These are phyloP conservation scores for Candida tammaniensis DNA, from an alignment of 805 yeast species.

Conservation along the genomic window DNA sequence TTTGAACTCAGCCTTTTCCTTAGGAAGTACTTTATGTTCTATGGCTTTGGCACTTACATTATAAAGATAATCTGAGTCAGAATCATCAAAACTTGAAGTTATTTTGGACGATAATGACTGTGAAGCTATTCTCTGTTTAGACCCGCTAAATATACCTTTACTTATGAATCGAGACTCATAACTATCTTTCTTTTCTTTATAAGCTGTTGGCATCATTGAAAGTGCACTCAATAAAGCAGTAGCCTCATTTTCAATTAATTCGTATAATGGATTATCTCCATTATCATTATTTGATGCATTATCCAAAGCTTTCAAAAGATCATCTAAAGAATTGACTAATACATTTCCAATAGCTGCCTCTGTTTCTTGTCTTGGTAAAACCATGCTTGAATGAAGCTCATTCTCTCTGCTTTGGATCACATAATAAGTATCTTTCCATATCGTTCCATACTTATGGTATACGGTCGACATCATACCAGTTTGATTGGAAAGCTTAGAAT, in stretches of 20 bases:
- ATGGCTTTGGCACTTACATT: constrained; percentile 13
- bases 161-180: constrained; percentile 3
- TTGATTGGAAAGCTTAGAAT: constrained; percentile 20
- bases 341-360: constrained; percentile 5
- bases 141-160: constrained; percentile 3
- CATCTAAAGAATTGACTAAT: constrained; percentile 7
- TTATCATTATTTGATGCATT: neutral
- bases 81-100: neutral
- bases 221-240: constrained; percentile 17
- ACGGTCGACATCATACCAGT: constrained; percentile 25
- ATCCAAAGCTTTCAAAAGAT: constrained; percentile 1
- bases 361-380: constrained; percentile 5
- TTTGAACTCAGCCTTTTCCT: no score
- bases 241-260: constrained; percentile 21
- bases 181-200: neutral
- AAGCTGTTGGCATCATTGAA: constrained; percentile 6
- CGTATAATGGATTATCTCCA: constrained; percentile 1
- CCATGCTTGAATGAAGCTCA: constrained; percentile 16
- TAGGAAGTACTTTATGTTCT: constrained; percentile 10
- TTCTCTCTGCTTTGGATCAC: constrained; percentile 25
- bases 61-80: constrained; percentile 11
- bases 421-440: constrained; percentile 27
- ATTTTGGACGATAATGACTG: neutral
- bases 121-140: neutral
- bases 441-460: constrained; percentile 23